These are phyloP conservation scores for Termitomyces sp. DNA, from an alignment of 768 basidiomycete genomes.

Conservation along the genomic window DNA sequence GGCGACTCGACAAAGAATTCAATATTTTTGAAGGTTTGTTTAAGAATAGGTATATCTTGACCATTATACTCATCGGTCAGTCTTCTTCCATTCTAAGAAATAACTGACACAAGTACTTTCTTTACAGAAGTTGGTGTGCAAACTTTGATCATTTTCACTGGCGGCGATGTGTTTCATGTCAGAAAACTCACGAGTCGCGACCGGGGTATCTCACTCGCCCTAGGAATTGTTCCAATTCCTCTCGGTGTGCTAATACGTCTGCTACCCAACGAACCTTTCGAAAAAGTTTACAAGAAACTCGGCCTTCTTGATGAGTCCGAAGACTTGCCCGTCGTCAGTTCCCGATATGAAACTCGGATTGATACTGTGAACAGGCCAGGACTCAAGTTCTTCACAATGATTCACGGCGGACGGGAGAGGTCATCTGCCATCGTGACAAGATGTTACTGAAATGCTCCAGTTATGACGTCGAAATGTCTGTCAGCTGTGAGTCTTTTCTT, in stretches of 20 bases:
- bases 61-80: constrained; percentile 79
- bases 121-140: constrained; percentile 78
- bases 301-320: constrained; percentile 61
- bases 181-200: constrained; percentile 71
- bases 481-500: too few relatives aligned
- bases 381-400: constrained; percentile 69
- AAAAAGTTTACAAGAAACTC: constrained; percentile 41
- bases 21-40: constrained; percentile 86
- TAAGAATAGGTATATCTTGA: constrained; percentile 79
- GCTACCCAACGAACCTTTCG: constrained; percentile 77
- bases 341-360: constrained; percentile 65
- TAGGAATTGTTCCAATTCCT: constrained; percentile 85
- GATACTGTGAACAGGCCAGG: constrained; percentile 84
- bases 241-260: constrained; percentile 77
- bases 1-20: constrained; percentile 76
- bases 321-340: constrained; percentile 55
- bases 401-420: constrained; percentile 86
- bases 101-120: neutral
- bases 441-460: constrained; percentile 38
- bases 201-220: constrained; percentile 89
- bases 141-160: constrained; percentile 84
- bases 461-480: constrained; percentile 32
- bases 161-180: constrained; percentile 89
- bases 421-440: constrained; percentile 82
- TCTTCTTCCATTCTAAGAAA: constrained; percentile 18